A percentile compares a stretch with the other conserved stretches of the same genome.
phyloP scores from a whole-genome alignment of 805 yeast species.

The Candida caryicola region DNA sequence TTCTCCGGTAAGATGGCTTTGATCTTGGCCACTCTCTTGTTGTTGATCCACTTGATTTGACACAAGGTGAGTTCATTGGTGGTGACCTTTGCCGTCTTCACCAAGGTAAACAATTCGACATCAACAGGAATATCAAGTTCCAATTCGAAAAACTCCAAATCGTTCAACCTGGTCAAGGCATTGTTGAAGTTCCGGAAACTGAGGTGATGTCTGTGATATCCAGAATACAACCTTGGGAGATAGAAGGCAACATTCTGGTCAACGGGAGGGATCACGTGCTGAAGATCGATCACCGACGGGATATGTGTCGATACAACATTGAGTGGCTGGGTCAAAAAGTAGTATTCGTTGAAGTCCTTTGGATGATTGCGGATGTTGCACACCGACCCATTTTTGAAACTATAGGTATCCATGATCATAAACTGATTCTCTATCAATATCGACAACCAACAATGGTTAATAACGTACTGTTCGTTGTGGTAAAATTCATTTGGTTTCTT shows the following conservation, averaged over 20 bases:
- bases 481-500: conserved; percentile 69
- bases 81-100: conserved; percentile 50
- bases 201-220: conserved; percentile 61
- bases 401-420: conserved; percentile 67
- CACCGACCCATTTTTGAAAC: conserved; percentile 25
- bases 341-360: conserved; percentile 49
- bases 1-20: conserved; percentile 78
- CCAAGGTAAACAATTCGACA: conserved; percentile 62
- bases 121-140: conserved; percentile 69
- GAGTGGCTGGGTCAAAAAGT: conserved; percentile 76
- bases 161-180: conserved; percentile 68
- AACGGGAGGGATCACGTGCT: conserved; percentile 82
- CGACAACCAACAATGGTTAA: conserved; percentile 89
- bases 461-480: conserved; percentile 48
- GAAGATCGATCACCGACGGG: conserved; percentile 75
- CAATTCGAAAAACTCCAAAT: conserved; percentile 76
- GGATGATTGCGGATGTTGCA: conserved; percentile 28
- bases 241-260: conserved; percentile 75
- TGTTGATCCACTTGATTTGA: conserved; percentile 72
- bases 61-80: conserved; percentile 58
- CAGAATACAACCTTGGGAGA: conserved; percentile 84
- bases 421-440: conserved; percentile 73
- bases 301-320: conserved; percentile 80
- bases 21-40: conserved; percentile 63
- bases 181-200: conserved; percentile 66